These are phyloP conservation scores for Vitellaria paradoxa DNA, from an alignment of 179 eudicot genomes.

Conservation along the genomic window DNA sequence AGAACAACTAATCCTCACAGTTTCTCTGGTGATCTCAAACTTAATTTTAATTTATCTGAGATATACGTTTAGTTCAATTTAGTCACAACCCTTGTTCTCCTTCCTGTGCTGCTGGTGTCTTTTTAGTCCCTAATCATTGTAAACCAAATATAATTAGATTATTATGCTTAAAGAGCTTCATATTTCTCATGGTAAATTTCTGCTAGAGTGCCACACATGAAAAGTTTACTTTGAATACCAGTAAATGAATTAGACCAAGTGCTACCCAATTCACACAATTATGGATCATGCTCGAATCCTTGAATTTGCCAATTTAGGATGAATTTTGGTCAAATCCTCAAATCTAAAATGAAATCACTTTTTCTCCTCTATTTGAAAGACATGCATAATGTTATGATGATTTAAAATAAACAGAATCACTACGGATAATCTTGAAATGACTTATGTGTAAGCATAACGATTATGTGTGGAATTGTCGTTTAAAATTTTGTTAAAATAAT, in stretches of 20 bases:
- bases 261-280: no score
- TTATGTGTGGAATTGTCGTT: no score
- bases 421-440: no score
- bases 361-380: no score
- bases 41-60: background rate
- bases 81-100: background rate
- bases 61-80: background rate
- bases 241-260: background rate
- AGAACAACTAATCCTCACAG: background rate
- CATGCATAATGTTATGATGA: no score
- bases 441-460: no score
- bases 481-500: no score
- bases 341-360: no score
- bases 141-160: background rate
- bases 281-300: no score
- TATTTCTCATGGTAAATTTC: slow-evolving; percentile 1
- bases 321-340: no score
- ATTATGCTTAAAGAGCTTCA: background rate
- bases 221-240: background rate
- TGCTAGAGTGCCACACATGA: background rate
- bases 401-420: no score
- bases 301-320: no score
- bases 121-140: background rate
- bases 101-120: background rate
- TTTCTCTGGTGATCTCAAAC: background rate